A percentile compares a stretch with the other conserved stretches of the same genome.
These are phyloP conservation scores for Leccinum subtestaceum DNA, from an alignment of 768 basidiomycete species.

Conservation along the genomic window DNA sequence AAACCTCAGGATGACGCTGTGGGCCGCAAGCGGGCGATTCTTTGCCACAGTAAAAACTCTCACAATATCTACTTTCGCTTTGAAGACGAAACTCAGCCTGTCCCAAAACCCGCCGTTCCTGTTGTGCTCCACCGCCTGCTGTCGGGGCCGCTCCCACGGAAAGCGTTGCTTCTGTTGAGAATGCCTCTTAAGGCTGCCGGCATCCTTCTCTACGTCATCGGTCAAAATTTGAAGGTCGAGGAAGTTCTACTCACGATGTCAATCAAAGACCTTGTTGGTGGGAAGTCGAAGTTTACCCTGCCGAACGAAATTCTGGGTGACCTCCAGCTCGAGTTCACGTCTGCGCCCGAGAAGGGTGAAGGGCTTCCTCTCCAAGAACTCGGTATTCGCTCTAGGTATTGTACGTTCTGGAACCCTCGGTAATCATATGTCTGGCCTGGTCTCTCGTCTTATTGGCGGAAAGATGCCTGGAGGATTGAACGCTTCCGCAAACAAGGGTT, in stretches of 20 bases:
- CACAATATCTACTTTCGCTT: conserved; percentile 98
- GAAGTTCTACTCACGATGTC: conserved; percentile 90
- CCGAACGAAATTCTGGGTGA: conserved; percentile 99
- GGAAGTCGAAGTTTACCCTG: conserved; percentile 81
- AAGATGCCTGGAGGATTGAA: conserved; percentile 99
- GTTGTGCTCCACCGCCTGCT: conserved; percentile 41
- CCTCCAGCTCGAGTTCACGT: conserved; percentile 89
- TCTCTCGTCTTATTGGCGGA: conserved; percentile 87
- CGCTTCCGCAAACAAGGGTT: conserved; percentile 50
- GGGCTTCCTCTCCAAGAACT: conserved; percentile 96
- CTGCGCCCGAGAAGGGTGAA: conserved; percentile 97
- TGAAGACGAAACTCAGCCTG: conserved; percentile 69
- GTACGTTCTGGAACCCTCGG: conserved; percentile 87
- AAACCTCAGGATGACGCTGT: conserved; percentile 85
- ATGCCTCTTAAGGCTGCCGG: conserved; percentile 93
- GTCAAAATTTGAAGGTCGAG: conserved; percentile 94
- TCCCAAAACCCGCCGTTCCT: conserved; percentile 32
- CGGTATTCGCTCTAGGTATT: conserved; percentile 71
- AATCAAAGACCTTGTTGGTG: conserved; percentile 97
- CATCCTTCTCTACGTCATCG: conserved; percentile 82
- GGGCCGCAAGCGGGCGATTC: conserved; percentile 72
- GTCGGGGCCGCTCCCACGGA: conserved; percentile 50
- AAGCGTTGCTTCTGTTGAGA: conserved; percentile 75
- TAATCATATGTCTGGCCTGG: conserved; percentile 87
- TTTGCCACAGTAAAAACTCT: conserved; percentile 91